Percentiles rank a stretch among this genome's conserved stretches.
Conservation (phyloP, 2,329 filamentous ascomycete genomes). For the Fusarium mundagurra region DNA sequence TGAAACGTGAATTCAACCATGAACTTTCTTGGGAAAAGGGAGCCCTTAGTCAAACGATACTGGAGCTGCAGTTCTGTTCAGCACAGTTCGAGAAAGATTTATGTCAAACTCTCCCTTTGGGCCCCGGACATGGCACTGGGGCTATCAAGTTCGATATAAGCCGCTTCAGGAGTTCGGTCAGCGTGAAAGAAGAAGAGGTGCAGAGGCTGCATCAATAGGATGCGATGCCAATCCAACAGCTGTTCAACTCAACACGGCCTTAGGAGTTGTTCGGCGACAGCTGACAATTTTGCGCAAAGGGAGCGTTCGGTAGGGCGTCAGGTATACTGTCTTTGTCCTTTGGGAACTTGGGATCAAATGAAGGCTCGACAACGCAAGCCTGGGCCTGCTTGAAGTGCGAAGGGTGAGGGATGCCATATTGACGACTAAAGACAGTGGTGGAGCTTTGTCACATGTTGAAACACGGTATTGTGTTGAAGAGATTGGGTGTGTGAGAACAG, state of each 20-base stretch:
- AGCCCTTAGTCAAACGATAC: too few species aligned
- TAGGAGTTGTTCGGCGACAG: not conserved
- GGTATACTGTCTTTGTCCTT: not conserved
- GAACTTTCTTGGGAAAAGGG: too few species aligned
- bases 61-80: too few species aligned
- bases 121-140: not conserved
- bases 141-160: not conserved
- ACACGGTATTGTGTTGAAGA: not conserved
- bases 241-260: not conserved
- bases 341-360: not conserved
- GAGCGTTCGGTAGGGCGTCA: not conserved
- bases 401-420: not conserved
- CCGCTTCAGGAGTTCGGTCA: not conserved
- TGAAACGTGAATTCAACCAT: too few species aligned
- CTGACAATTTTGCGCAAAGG: too few species aligned
- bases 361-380: not conserved
- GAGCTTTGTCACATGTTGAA: not conserved
- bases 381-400: fast-evolving
- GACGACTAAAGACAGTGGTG: not conserved
- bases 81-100: too few species aligned
- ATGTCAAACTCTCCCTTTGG: too few species aligned
- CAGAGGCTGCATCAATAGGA: not conserved
- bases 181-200: not conserved
- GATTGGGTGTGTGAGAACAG: not conserved
- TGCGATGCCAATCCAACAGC: fast-evolving